Evolutionary conservation across 164 flowering plant genomes (phyloP).

Genomic region (Vitis vinifera): DNA sequence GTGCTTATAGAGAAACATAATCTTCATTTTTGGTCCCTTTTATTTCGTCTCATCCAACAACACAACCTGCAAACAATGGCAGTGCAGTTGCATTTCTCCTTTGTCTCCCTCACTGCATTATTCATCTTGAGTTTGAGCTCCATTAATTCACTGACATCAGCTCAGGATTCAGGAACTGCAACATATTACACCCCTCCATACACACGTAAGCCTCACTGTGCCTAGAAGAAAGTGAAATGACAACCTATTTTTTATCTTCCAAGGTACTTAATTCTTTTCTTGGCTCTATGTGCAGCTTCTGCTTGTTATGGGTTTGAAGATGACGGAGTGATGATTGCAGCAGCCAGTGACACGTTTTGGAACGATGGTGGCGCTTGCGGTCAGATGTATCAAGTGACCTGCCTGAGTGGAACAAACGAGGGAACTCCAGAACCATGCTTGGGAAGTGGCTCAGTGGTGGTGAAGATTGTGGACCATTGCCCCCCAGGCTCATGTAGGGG

Average conservation of each 20-base stretch:
- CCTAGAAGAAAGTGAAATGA: too few relatives aligned
- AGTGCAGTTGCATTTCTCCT: neutral
- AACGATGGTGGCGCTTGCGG: constrained; percentile 11
- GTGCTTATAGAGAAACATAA: too few relatives aligned
- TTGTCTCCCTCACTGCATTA: neutral
- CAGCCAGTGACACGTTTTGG: constrained; percentile 5
- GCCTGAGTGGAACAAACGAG: constrained; percentile 2
- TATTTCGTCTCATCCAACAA: too few relatives aligned
- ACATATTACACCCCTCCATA: constrained; percentile 10
- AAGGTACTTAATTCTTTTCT: neutral
- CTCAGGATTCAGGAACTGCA: constrained; percentile 1
- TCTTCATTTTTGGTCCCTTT: too few relatives aligned
- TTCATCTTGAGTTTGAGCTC: neutral
- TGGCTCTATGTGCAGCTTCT: constrained; percentile 4
- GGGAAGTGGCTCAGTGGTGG: neutral
- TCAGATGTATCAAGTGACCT: constrained; percentile 9
- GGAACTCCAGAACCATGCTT: constrained; percentile 17
- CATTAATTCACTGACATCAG: neutral
- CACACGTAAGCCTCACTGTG: neutral
- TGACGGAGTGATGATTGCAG: constrained; percentile 16
- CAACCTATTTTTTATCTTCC: neutral
- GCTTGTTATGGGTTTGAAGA: constrained; percentile 7
- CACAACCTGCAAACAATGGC: too few relatives aligned
- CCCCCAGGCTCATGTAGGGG: constrained; percentile 21
- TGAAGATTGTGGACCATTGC: constrained; percentile 25